Evolutionary conservation across 163 green algal genomes (phyloP).

Genomic region (Picocystis sp.): DNA sequence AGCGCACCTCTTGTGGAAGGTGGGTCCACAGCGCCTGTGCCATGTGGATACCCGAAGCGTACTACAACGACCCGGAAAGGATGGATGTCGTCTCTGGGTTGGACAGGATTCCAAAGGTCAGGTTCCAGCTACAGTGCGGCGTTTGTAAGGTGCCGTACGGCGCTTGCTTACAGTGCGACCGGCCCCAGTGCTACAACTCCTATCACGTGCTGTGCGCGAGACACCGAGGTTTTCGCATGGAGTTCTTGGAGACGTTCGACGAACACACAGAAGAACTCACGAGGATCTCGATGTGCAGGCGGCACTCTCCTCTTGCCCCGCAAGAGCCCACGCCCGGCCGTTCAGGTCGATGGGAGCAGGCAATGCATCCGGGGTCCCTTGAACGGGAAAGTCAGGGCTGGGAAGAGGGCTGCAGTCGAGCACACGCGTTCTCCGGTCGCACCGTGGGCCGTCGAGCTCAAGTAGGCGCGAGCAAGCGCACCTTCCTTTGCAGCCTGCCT

Average conservation of each 20-base stretch:
- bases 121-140: constrained; percentile 22
- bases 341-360: too few relatives aligned
- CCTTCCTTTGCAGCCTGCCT: neutral
- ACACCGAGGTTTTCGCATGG: constrained; percentile 14
- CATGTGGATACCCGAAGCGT: constrained; percentile 23
- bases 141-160: constrained; percentile 30
- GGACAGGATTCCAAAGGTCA: constrained; percentile 5
- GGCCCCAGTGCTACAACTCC: constrained; percentile 17
- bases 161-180: constrained; percentile 29
- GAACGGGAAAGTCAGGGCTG: too few relatives aligned
- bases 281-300: too few relatives aligned
- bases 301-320: too few relatives aligned
- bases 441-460: too few relatives aligned
- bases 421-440: too few relatives aligned
- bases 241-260: neutral
- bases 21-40: constrained; percentile 32
- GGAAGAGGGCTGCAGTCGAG: too few relatives aligned
- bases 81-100: constrained; percentile 1
- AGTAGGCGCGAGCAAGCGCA: neutral
- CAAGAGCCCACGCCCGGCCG: too few relatives aligned
- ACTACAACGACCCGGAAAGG: neutral
- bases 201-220: constrained; percentile 36
- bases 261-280: too few relatives aligned
- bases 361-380: too few relatives aligned
- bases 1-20: constrained; percentile 24